Conservation (phyloP, 768 basidiomycete genomes). For the Cystoderma amianthinum region DNA sequence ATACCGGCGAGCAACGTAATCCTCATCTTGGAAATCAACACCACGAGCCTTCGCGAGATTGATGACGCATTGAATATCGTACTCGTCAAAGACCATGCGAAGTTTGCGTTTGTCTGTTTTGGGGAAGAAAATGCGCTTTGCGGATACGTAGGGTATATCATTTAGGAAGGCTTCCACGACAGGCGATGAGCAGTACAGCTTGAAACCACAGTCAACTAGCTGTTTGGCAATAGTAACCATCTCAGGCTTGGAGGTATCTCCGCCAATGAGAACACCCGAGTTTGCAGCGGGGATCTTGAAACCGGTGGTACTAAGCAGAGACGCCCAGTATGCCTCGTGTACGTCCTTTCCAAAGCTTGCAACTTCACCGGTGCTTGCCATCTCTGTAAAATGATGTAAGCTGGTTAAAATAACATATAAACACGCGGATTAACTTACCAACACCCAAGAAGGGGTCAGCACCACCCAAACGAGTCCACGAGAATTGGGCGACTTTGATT, state of each 20-base stretch:
- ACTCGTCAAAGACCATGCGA: conserved; percentile 89
- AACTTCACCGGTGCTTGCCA: conserved; percentile 98
- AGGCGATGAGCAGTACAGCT: conserved; percentile 83
- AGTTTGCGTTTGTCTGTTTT: conserved; percentile 93
- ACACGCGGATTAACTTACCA: conserved; percentile 41
- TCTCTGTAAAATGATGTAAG: conserved; percentile 46
- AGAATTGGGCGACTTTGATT: conserved; percentile 98
- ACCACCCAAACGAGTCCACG: conserved; percentile 93
- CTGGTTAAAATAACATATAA: conserved; percentile 1
- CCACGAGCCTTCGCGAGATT: conserved; percentile 85
- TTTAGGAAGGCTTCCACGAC: conserved; percentile 80
- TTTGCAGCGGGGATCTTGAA: conserved; percentile 84
- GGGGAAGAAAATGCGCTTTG: conserved; percentile 93
- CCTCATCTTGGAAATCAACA: conserved; percentile 75
- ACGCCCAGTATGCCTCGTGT: conserved; percentile 94
- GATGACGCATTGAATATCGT: conserved; percentile 91
- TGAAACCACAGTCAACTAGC: conserved; percentile 86
- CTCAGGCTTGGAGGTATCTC: conserved; percentile 83
- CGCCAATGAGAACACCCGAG: conserved; percentile 89
- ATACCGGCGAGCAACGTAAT: conserved; percentile 91
- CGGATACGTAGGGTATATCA: conserved; percentile 65
- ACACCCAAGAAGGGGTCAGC: conserved; percentile 97
- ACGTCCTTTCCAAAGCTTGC: conserved; percentile 92
- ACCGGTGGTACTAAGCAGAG: conserved; percentile 90
- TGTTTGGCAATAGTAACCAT: conserved; percentile 77